Conservation (phyloP, 208 protist genomes). For the Leishmania lainsoni region DNA sequence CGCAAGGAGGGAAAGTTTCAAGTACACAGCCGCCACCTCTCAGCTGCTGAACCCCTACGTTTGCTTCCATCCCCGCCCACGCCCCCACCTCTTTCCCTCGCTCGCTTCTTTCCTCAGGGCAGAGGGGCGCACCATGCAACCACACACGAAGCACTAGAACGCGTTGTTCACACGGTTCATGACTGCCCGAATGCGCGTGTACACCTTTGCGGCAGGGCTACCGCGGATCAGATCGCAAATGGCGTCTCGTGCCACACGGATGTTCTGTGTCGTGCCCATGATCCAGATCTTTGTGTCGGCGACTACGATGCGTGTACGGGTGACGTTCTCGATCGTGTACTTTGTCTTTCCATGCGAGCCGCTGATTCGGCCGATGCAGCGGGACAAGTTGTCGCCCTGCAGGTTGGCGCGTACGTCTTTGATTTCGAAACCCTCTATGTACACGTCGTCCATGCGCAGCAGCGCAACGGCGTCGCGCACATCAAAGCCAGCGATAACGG, state of each 20-base stretch:
- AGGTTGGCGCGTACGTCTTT: slow-evolving; percentile 96
- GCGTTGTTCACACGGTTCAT: slow-evolving; percentile 95
- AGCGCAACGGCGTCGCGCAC: slow-evolving; percentile 98
- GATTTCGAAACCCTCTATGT: slow-evolving; percentile 99
- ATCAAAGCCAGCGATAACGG: slow-evolving; percentile 97
- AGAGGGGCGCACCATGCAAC: background rate
- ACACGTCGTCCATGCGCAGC: slow-evolving; percentile 99
- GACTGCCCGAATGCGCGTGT: slow-evolving; percentile 95
- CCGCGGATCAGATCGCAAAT: slow-evolving; percentile 98
- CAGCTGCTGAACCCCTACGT: background rate
- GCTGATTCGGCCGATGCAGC: slow-evolving; percentile 99
- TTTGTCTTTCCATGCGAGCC: slow-evolving; percentile 99
- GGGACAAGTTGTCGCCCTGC: slow-evolving; percentile 92
- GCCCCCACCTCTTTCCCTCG: background rate
- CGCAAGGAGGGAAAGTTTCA: background rate
- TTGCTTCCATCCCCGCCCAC: background rate
- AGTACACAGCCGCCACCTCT: background rate
- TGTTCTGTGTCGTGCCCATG: slow-evolving; percentile 98
- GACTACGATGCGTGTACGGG: slow-evolving; percentile 98
- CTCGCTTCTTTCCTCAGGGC: background rate
- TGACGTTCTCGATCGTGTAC: slow-evolving; percentile 99
- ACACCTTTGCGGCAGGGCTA: slow-evolving; percentile 96
- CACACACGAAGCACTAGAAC: slow-evolving; percentile 61
- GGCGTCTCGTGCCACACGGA: slow-evolving; percentile 96
- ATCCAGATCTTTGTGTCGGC: slow-evolving; percentile 99